Conservation (phyloP, 176 grass and related monocot species). For the Zea luxurians region DNA sequence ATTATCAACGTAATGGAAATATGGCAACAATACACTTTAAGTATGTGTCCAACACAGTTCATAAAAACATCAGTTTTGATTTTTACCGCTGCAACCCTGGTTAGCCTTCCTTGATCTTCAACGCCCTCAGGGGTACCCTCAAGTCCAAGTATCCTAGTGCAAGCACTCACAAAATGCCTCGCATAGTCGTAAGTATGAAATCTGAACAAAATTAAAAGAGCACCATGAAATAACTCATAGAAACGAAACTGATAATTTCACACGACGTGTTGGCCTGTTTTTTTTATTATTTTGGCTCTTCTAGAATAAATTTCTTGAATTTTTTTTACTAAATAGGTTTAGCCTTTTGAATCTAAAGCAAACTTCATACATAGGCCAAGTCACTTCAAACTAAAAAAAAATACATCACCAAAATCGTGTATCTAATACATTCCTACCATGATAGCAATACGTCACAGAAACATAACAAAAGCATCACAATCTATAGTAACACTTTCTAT, state of each 20-base stretch:
- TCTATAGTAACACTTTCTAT: conserved; percentile 13
- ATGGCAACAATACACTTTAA: conserved; percentile 18
- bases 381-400: neutral
- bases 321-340: neutral
- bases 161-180: conserved; percentile 92
- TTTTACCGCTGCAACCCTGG: conserved; percentile 90
- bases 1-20: neutral
- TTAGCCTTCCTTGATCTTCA: conserved; percentile 94
- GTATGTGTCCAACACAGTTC: neutral
- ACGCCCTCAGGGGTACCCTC: conserved; percentile 98
- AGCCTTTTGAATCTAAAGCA: neutral
- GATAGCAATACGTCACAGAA: conserved; percentile 18
- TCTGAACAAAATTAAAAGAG: conserved; percentile 42
- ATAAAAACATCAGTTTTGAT: conserved; percentile 22
- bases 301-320: neutral
- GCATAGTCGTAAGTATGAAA: conserved; percentile 93
- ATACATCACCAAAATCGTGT: conserved; percentile 7
- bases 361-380: neutral
- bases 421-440: conserved; percentile 12
- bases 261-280: neutral
- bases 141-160: conserved; percentile 97
- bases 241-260: conserved; percentile 11
- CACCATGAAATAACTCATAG: neutral
- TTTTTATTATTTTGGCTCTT: neutral
- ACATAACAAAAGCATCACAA: conserved; percentile 1